Evolutionary conservation across 2,329 filamentous ascomycete genomes (phyloP), one percentile per base, ranked within the genome.

Genomic region (Truncatella angustata): DNA sequence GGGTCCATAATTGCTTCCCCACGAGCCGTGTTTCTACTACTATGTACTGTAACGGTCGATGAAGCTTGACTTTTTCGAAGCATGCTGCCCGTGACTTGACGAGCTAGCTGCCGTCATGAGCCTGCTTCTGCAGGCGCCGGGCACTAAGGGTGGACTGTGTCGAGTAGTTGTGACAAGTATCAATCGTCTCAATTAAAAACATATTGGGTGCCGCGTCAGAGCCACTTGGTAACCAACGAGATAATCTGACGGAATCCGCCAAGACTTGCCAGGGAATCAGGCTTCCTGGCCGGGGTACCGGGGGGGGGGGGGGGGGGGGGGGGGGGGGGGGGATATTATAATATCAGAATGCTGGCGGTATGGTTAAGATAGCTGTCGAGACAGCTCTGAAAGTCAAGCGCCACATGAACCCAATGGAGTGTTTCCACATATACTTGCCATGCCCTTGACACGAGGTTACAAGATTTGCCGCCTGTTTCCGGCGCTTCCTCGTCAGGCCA

Each of bases 121-220:
- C 20, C 9, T 23, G 12, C 24, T 14, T 44, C 14, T 44, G 40
- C 21, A 23, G 40, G 28, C 24, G 28, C 40, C 40, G 40, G 40
- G 28, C 24, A 44, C 40, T 23, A 23, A 26, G 11, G 21, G 40
- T 44, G 40, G 40, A 24, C 16, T 44, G 28, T 32, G 28, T 14
- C 14, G 28, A 14, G 2, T 32, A 32, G 40, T 24, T 44, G 23
- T 44, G 21, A 44, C 40, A 28, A 24, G 24, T 44, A 16, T 43
- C 24, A 16, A 24, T 21, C 40, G 28, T 21, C 40, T 23, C 20
- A 24, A 14, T 24, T 23, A 44, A 44, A 44, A 49, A 49, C 21
- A 49, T 36, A 49, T 49, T 49, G 34, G 20, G 20, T 23, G 45
- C 34, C 45, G 45, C 45, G 45, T 49, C 18, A 49, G 45, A 36